Evolutionary conservation across 2,329 filamentous ascomycete genomes (phyloP).

Genomic region (Gnomoniopsis sp.): DNA sequence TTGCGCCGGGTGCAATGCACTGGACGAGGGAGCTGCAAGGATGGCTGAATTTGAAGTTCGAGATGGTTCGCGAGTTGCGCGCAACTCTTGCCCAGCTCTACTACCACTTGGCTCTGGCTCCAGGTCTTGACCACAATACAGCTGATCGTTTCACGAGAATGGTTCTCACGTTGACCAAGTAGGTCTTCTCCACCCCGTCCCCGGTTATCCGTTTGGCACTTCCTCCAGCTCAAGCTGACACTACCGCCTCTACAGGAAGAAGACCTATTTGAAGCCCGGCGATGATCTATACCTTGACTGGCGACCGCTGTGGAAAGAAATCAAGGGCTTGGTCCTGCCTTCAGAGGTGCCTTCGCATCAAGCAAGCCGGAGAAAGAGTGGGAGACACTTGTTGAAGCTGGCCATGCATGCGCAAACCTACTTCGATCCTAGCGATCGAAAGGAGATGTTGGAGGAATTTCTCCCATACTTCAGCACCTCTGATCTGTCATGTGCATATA

Average conservation of each 20-base stretch:
- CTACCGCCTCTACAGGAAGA: constrained; percentile 59
- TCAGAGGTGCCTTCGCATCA: constrained; percentile 71
- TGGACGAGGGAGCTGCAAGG: constrained; percentile 95
- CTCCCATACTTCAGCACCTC: constrained; percentile 90
- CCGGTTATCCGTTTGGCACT: not conserved
- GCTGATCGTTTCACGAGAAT: constrained; percentile 93
- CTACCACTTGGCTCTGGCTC: constrained; percentile 88
- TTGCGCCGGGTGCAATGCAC: constrained; percentile 87
- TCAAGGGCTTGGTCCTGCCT: constrained; percentile 87
- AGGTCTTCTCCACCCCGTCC: constrained; percentile 32
- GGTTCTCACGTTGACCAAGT: constrained; percentile 96
- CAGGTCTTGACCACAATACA: constrained; percentile 77
- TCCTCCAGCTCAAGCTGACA: constrained; percentile 23
- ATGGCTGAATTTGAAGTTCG: constrained; percentile 96
- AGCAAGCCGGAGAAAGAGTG: constrained; percentile 49
- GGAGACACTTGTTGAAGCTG: constrained; percentile 75
- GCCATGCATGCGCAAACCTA: constrained; percentile 88
- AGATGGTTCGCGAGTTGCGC: constrained; percentile 81
- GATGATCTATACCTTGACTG: constrained; percentile 92
- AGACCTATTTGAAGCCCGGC: constrained; percentile 88
- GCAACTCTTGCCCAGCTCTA: constrained; percentile 85
- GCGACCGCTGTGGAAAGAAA: constrained; percentile 86
- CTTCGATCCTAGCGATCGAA: constrained; percentile 84
- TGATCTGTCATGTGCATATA: constrained; percentile 86
- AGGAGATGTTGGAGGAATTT: constrained; percentile 76